Evolutionary conservation across 345 rosid species (phyloP), one percentile per base, ranked within the genome.

Genomic region (Geranium rotundifolium): DNA sequence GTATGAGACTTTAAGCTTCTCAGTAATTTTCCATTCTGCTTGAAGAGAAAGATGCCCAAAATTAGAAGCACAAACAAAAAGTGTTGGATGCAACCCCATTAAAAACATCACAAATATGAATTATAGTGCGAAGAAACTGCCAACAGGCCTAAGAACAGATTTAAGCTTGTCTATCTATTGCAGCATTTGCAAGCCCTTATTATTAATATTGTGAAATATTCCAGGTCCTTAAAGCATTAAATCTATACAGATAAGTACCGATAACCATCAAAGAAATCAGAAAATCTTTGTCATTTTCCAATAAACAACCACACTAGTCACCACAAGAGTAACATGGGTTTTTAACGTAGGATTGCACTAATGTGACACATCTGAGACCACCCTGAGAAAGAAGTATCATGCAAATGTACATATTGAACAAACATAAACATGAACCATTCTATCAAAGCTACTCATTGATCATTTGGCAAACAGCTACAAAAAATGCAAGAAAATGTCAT

Each of bases 21-120:
- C 74, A 89, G 70, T 63, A 84, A 61, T 74, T 84, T 92, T 55
- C 96, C 98, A 49, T 85, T 92, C 90, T 89, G 78, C 61, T 63
- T 19, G 62, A 70, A 29, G 71, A 68, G 8, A n/a, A 7, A 59
- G 5, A 17, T 4, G 50, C 14, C 59, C 49, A 34, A n/a, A 67
- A 29, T 7, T 13, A 46, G 30, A 49, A 5, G n/a, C 17, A 15
- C 9, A 15, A 50, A 5, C 29, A 61, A 1, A 23, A 17, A 62
- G 2, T 4, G 1, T 64, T 16, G 4, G 9, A 23, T 17, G 29
- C n/a, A 12, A 50, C 1, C 31, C 19, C 37, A 1, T 6, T 17
- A 37, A 19, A 37, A 61, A 37, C 52, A 19, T n/a, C 64, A 61
- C 18, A n/a, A 8, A 19, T 9, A 16, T 19, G 5, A 63, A 41